Evolutionary conservation across 192 early-diverging fungal genomes (phyloP).

Genomic region (Spizellomyces punctatus): DNA sequence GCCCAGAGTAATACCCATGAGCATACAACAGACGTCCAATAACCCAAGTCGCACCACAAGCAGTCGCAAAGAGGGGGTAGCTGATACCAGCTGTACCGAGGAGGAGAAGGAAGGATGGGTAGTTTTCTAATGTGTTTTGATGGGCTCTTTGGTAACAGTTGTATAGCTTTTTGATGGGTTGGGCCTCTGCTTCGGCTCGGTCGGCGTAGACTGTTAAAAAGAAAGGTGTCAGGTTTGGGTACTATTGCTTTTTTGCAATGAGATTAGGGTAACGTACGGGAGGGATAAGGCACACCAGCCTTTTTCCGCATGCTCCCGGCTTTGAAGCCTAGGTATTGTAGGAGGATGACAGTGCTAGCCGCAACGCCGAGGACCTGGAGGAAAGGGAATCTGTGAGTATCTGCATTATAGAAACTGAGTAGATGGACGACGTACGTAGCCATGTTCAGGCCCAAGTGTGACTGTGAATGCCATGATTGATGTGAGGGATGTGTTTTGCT

Average conservation of each 20-base stretch:
- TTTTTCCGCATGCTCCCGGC: slow-evolving; percentile 61
- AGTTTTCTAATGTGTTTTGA: slow-evolving; percentile 71
- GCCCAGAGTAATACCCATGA: slow-evolving; percentile 56
- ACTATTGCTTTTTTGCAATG: background rate
- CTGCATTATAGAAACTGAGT: background rate
- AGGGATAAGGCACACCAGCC: slow-evolving; percentile 68
- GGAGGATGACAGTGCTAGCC: slow-evolving; percentile 10
- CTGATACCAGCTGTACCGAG: slow-evolving; percentile 55
- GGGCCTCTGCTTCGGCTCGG: slow-evolving; percentile 60
- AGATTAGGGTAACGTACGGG: slow-evolving; percentile 45
- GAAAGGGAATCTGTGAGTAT: background rate
- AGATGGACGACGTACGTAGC: slow-evolving; percentile 53
- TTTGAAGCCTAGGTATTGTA: slow-evolving; percentile 46
- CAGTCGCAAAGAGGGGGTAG: slow-evolving; percentile 58
- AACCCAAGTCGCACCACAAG: slow-evolving; percentile 55
- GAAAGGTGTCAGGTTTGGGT: background rate
- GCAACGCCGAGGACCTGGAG: slow-evolving; percentile 45
- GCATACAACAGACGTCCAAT: slow-evolving; percentile 57
- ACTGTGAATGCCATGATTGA: slow-evolving; percentile 30
- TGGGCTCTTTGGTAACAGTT: slow-evolving; percentile 66
- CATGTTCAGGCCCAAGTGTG: slow-evolving; percentile 54
- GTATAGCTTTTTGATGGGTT: slow-evolving; percentile 67
- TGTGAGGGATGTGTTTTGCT: background rate
- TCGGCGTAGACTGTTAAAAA: slow-evolving; percentile 54
- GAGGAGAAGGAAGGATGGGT: slow-evolving; percentile 55